Evolutionary conservation across 495 filamentous ascomycete species (phyloP).

Genomic region (Penicillium antarcticum): DNA sequence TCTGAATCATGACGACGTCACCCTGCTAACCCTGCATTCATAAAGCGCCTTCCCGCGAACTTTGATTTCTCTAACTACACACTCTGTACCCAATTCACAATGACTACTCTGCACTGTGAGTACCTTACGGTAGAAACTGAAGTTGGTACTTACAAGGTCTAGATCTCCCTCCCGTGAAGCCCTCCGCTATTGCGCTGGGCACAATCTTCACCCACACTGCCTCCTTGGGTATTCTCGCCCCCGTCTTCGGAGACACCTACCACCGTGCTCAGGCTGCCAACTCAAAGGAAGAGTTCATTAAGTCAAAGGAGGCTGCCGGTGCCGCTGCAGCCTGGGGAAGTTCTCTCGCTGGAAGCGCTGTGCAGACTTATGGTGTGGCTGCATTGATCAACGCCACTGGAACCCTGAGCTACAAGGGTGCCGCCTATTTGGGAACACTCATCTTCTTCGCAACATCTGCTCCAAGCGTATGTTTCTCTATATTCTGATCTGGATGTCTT

Average conservation of each 20-base stretch:
- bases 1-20: constrained; percentile 47
- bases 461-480: constrained; percentile 67
- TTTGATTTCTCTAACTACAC: neutral
- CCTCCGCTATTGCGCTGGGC: constrained; percentile 93
- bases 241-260: constrained; percentile 93
- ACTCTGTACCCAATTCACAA: constrained; percentile 27
- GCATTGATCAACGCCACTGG: constrained; percentile 94
- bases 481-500: neutral
- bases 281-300: constrained; percentile 93
- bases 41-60: constrained; percentile 6
- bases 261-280: constrained; percentile 87
- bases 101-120: constrained; percentile 66
- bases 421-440: constrained; percentile 85
- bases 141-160: constrained; percentile 1
- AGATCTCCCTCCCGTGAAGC: constrained; percentile 97
- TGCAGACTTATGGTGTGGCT: constrained; percentile 93
- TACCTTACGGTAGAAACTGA: constrained; percentile 6
- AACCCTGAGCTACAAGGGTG: constrained; percentile 92
- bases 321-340: constrained; percentile 89
- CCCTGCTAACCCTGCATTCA: constrained; percentile 9
- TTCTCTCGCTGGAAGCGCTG: constrained; percentile 79
- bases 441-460: constrained; percentile 90
- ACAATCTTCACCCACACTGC: constrained; percentile 90
- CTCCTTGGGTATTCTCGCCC: constrained; percentile 76
- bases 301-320: constrained; percentile 84